Evolutionary conservation across 1,139 yeast species (phyloP).

Genomic region (Taphrina wiesneri): DNA sequence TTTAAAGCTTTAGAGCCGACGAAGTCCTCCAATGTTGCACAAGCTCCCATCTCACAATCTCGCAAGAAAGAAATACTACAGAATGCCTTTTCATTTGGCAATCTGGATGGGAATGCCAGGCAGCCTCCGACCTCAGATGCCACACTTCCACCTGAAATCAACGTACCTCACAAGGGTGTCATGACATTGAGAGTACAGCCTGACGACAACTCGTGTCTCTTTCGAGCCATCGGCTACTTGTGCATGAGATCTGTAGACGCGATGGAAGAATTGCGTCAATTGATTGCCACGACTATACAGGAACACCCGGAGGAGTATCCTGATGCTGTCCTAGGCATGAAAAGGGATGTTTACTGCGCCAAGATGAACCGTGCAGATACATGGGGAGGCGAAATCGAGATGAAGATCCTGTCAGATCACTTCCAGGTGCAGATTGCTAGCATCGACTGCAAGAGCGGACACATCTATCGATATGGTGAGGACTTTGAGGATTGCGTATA

Average conservation of each 20-base stretch:
- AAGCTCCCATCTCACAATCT: not conserved
- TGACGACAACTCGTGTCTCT: slow-evolving; percentile 79
- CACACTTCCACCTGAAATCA: slow-evolving; percentile 12
- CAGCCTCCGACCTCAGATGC: not conserved
- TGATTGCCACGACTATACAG: slow-evolving; percentile 53
- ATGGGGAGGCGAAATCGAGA: slow-evolving; percentile 89
- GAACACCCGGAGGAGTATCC: slow-evolving; percentile 54
- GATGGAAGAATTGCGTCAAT: slow-evolving; percentile 51
- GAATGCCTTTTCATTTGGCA: not conserved
- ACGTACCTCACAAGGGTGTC: slow-evolving; percentile 39
- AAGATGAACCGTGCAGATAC: slow-evolving; percentile 66
- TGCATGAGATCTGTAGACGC: slow-evolving; percentile 40
- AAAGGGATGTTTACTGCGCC: slow-evolving; percentile 54
- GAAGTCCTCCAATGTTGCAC: not conserved
- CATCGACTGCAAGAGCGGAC: slow-evolving; percentile 66
- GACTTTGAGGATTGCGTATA: slow-evolving; percentile 49
- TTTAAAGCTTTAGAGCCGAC: not conserved
- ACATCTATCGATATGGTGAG: slow-evolving; percentile 57
- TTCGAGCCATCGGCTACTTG: slow-evolving; percentile 62
- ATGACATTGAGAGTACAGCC: slow-evolving; percentile 63
- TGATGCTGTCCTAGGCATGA: slow-evolving; percentile 62
- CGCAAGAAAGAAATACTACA: slow-evolving; percentile 12
- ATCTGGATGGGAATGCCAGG: not conserved
- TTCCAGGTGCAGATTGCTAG: slow-evolving; percentile 60
- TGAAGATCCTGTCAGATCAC: slow-evolving; percentile 62